These are phyloP conservation scores for Aspergillus kassunensis DNA, from an alignment of 495 filamentous ascomycete species.

Conservation along the genomic window DNA sequence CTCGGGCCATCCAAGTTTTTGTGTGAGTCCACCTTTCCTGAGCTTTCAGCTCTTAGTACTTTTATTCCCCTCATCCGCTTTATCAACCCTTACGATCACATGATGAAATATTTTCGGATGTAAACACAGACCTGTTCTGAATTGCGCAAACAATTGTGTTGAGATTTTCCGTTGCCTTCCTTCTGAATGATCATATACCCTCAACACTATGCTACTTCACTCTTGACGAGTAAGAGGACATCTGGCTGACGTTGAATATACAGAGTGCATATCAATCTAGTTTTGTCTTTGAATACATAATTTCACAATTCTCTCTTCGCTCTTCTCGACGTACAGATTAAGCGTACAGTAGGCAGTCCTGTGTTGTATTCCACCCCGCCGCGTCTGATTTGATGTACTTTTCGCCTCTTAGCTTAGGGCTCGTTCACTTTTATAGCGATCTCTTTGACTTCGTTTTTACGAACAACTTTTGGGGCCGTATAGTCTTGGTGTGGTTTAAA, in stretches of 20 bases:
- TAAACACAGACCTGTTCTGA: constrained; percentile 61
- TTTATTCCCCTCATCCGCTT: neutral
- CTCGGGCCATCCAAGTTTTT: neutral
- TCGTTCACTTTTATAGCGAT: too few species aligned
- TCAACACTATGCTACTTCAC: constrained; percentile 4
- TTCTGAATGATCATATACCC: constrained; percentile 61
- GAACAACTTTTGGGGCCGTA: too few species aligned
- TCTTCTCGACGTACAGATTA: too few species aligned
- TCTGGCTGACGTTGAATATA: neutral
- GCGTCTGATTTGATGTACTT: too few species aligned
- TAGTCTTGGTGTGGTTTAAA: too few species aligned
- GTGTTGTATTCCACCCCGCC: too few species aligned
- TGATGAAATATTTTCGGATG: constrained; percentile 61
- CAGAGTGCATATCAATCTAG: neutral
- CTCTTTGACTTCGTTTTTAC: too few species aligned
- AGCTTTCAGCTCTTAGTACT: neutral
- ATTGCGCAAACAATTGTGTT: constrained; percentile 85
- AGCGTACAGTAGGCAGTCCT: too few species aligned
- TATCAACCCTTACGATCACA: constrained; percentile 26
- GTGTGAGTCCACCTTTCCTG: neutral
- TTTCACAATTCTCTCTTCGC: too few species aligned
- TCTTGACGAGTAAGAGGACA: neutral
- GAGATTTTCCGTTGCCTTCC: constrained; percentile 99
- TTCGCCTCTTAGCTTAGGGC: too few species aligned
- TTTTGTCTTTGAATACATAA: neutral